Base-by-base conservation (phyloP, 345 rosid genomes). In the Fremontodendron californicum region DNA sequence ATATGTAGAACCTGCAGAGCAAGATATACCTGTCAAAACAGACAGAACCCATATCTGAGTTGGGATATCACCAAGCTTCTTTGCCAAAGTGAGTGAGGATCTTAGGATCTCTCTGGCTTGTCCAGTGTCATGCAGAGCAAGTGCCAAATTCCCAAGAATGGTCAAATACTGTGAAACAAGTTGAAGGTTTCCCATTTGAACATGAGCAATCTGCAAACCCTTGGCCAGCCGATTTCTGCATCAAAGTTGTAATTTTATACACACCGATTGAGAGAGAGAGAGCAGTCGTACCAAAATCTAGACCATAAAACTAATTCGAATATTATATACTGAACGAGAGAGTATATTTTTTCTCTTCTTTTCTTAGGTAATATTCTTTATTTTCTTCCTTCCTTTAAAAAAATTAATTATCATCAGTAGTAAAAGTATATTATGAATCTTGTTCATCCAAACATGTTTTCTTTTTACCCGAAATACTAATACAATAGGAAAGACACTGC, bases 1-100 rank as follows among this genome's bases (percentile, higher is more conserved):
- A 19, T 42, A 55, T 42, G 23, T 51, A 54, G 58, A 49, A n/a
- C 27, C 21, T 48, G 29, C 46, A 48, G 27, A 31, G 21, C 12
- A 51, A 42, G 29, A 55, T 10, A 74, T 79, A 95, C 99, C 95
- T 78, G 98, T 85, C 80, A 96, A 82, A 80, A 92, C 91, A 75
- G 97, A 91, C 74, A 96, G 86, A 78, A 92, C 97, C 97, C 98
- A 94, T 63, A 92, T 90, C 87, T 96, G 99, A 79, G 98, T 92
- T 10, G 99, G 97, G 71, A 96, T 81, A 85, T 94, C 98, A 72
- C 79, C 87, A 74, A 94, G 95, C 82, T 94, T 94, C 87, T 92
- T 94, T 49, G 98, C 94, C 80, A 94, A 80, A 19, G 99, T 90
- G 69, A 94, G 97, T 35, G 97, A 83, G 73, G 98, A 96, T 82